These are phyloP conservation scores for Tricholoma furcatifolium DNA, from an alignment of 768 basidiomycete species.

Conservation along the genomic window DNA sequence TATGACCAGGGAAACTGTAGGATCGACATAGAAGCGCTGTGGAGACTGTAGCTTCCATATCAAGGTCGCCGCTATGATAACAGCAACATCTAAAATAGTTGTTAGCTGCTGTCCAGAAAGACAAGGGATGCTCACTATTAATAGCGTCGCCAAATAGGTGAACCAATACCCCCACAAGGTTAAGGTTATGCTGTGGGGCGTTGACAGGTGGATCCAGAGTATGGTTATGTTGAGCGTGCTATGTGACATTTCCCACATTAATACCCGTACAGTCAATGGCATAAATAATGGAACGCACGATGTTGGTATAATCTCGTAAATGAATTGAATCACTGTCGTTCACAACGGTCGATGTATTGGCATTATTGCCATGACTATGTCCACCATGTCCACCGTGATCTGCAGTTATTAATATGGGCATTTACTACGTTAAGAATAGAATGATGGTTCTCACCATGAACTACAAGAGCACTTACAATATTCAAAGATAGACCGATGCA, in stretches of 20 bases:
- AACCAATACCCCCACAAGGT: slow-evolving; percentile 45
- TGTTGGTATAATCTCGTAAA: slow-evolving; percentile 21
- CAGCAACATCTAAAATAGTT: slow-evolving; percentile 37
- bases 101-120: background rate
- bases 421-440: background rate
- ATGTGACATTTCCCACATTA: background rate
- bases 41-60: slow-evolving; percentile 47
- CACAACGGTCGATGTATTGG: background rate
- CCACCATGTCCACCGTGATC: slow-evolving; percentile 41
- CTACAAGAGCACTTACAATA: slow-evolving; percentile 43
- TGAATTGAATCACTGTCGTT: slow-evolving; percentile 12
- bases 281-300: slow-evolving; percentile 23
- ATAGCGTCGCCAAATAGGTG: slow-evolving; percentile 54
- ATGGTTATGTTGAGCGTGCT: slow-evolving; percentile 54
- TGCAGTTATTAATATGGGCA: slow-evolving; percentile 12
- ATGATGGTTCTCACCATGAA: slow-evolving; percentile 37
- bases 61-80: slow-evolving; percentile 49
- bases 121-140: slow-evolving; percentile 35
- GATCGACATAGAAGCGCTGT: slow-evolving; percentile 52
- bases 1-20: slow-evolving; percentile 48
- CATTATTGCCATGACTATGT: slow-evolving; percentile 26
- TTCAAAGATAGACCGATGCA: slow-evolving; percentile 47
- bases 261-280: background rate
- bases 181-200: slow-evolving; percentile 39
- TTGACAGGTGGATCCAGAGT: slow-evolving; percentile 35